phyloP scores from a whole-genome alignment of 2,329 filamentous ascomycete genomes.

The Aplosporella prunicola region DNA sequence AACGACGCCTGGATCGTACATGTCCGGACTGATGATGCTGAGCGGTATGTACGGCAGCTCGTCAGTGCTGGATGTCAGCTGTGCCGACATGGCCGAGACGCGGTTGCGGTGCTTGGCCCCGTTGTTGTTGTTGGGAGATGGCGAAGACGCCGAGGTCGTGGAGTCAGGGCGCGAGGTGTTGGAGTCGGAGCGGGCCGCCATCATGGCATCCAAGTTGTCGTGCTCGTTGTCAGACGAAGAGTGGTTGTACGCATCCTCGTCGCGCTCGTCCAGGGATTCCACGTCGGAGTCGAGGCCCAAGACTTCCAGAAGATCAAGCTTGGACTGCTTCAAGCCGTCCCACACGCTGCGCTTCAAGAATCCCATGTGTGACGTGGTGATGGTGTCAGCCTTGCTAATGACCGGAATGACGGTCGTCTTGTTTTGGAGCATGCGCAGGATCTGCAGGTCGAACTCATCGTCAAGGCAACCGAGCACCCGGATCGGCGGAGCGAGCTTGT shows the following conservation, averaged over 20 bases:
- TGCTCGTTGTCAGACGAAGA: constrained; percentile 22
- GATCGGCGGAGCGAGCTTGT: constrained; percentile 23
- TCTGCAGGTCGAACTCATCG: constrained; percentile 81
- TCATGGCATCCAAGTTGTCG: constrained; percentile 30
- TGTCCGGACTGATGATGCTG: constrained; percentile 87
- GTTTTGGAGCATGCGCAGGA: constrained; percentile 75
- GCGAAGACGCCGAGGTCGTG: constrained; percentile 22
- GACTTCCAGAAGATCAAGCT: constrained; percentile 79
- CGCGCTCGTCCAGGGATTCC: constrained; percentile 39
- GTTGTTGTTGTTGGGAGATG: constrained; percentile 24
- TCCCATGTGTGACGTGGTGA: constrained; percentile 90
- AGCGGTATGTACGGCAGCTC: constrained; percentile 66
- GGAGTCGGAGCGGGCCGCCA: constrained; percentile 29
- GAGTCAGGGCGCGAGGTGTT: constrained; percentile 24
- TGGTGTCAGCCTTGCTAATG: constrained; percentile 92
- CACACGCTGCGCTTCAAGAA: constrained; percentile 86
- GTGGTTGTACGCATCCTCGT: constrained; percentile 38
- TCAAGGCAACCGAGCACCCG: constrained; percentile 60
- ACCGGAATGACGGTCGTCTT: constrained; percentile 95
- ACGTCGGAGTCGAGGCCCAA: constrained; percentile 68
- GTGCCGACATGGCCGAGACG: constrained; percentile 29
- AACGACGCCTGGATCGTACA: constrained; percentile 69
- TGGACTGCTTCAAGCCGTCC: constrained; percentile 74
- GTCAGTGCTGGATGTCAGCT: constrained; percentile 21
- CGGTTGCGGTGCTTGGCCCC: constrained; percentile 27